These are phyloP conservation scores for Hymenoscyphus linearis DNA, from an alignment of 2,329 filamentous ascomycete species.

Conservation along the genomic window DNA sequence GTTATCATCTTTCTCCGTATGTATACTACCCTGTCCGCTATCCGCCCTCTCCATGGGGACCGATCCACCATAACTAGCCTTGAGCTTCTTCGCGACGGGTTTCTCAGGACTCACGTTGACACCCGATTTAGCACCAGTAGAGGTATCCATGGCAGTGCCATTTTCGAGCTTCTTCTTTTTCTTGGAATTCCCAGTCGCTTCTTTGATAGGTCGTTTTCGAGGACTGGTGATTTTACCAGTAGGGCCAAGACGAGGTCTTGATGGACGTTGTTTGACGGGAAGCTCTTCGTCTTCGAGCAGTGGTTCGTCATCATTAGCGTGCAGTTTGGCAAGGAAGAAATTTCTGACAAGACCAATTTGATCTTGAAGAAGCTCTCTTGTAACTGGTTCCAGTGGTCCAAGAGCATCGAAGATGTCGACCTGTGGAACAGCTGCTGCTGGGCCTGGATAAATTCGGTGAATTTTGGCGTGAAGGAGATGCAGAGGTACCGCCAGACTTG, in stretches of 20 bases:
- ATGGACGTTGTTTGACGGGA: constrained; percentile 74
- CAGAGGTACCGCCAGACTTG: constrained; percentile 83
- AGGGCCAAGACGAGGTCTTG: constrained; percentile 57
- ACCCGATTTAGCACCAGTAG: constrained; percentile 26
- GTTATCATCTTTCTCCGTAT: constrained; percentile 63
- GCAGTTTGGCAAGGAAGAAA: constrained; percentile 87
- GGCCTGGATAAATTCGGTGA: constrained; percentile 71
- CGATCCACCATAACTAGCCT: constrained; percentile 32
- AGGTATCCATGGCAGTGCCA: constrained; percentile 32
- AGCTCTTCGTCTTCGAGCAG: constrained; percentile 93
- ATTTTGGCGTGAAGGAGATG: constrained; percentile 92
- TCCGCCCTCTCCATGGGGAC: constrained; percentile 52
- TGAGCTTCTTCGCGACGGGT: constrained; percentile 49
- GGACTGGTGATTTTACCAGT: constrained; percentile 84
- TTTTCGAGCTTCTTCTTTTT: constrained; percentile 78
- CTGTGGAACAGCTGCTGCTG: constrained; percentile 53
- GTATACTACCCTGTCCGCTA: constrained; percentile 50
- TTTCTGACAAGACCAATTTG: constrained; percentile 86
- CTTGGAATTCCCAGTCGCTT: constrained; percentile 78
- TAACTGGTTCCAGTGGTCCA: constrained; percentile 69
- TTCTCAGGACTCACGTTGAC: constrained; percentile 37
- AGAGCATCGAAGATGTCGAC: constrained; percentile 56
- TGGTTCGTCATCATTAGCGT: constrained; percentile 74
- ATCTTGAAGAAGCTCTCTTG: constrained; percentile 66
- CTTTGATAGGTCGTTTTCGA: constrained; percentile 74